Conservation (phyloP, 129 eudicot genomes). For the Flaveria linearis region DNA sequence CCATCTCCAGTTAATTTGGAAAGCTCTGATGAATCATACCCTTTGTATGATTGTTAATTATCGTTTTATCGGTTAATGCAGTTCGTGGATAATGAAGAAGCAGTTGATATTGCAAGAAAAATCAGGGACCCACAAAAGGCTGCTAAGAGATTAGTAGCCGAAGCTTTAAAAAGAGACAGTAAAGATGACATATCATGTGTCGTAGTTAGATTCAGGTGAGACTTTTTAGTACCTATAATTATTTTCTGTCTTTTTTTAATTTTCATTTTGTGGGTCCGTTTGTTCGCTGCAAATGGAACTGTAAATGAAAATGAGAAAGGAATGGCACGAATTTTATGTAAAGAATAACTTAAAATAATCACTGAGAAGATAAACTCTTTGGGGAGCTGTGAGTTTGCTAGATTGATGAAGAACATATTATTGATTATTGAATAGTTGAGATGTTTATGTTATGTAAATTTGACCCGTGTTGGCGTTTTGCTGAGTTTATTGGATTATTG, state of each 20-base stretch:
- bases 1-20: background rate
- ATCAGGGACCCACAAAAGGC: constrained; percentile 66
- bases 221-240: background rate
- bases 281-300: background rate
- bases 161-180: constrained; percentile 72
- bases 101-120: constrained; percentile 59
- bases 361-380: constrained; percentile 27
- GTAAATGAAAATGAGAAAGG: constrained; percentile 18
- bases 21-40: background rate
- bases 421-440: constrained; percentile 18
- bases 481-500: constrained; percentile 15
- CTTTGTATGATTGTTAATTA: background rate
- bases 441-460: constrained; percentile 22
- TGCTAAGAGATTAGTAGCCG: constrained; percentile 60
- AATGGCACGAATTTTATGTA: constrained; percentile 17
- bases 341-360: constrained; percentile 14
- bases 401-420: constrained; percentile 28
- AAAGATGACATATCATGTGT: constrained; percentile 77
- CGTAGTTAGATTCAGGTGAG: constrained; percentile 62
- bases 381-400: constrained; percentile 27
- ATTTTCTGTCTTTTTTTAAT: constrained; percentile 5
- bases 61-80: constrained; percentile 23
- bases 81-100: constrained; percentile 73
- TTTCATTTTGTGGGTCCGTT: constrained; percentile 14
- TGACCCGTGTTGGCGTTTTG: constrained; percentile 18